A percentile compares a stretch with the other conserved stretches of the same genome.
phyloP scores from a whole-genome alignment of 352 stramenopile genomes.

The Salisapilia sapeloensis region DNA sequence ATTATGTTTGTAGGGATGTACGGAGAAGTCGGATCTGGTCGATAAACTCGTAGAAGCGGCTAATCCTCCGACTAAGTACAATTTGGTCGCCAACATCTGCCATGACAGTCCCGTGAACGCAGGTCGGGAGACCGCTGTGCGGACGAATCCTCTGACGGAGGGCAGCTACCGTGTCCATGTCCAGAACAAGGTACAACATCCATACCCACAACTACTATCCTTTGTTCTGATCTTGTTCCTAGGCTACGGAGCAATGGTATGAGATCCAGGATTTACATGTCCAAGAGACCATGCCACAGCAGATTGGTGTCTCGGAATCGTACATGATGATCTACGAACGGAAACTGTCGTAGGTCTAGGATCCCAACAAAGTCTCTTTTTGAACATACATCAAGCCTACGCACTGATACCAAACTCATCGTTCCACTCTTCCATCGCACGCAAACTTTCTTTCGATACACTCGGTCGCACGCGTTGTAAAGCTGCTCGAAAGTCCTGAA shows the following conservation, averaged over 20 bases:
- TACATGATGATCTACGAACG: slow-evolving; percentile 85
- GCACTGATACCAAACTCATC: slow-evolving; percentile 45
- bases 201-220: slow-evolving; percentile 3
- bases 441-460: slow-evolving; percentile 38
- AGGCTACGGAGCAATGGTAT: slow-evolving; percentile 94
- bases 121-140: slow-evolving; percentile 71
- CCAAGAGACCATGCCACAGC: slow-evolving; percentile 94
- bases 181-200: slow-evolving; percentile 70
- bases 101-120: slow-evolving; percentile 91
- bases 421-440: slow-evolving; percentile 46
- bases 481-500: slow-evolving; percentile 34
- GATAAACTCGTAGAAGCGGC: slow-evolving; percentile 33
- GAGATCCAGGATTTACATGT: slow-evolving; percentile 98
- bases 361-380: slow-evolving; percentile 7
- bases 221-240: slow-evolving; percentile 2
- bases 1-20: slow-evolving; percentile 24
- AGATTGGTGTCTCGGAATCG: slow-evolving; percentile 93
- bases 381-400: slow-evolving; percentile 4
- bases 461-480: slow-evolving; percentile 46
- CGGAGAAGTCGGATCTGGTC: slow-evolving; percentile 67
- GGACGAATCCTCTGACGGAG: slow-evolving; percentile 89
- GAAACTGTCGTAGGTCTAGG: slow-evolving; percentile 24
- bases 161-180: slow-evolving; percentile 94
- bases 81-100: slow-evolving; percentile 96
- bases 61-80: slow-evolving; percentile 84